Evolutionary conservation across 441 rosid genomes (phyloP), one percentile per base, ranked within the genome.

Genomic region (Mallotus repandus): DNA sequence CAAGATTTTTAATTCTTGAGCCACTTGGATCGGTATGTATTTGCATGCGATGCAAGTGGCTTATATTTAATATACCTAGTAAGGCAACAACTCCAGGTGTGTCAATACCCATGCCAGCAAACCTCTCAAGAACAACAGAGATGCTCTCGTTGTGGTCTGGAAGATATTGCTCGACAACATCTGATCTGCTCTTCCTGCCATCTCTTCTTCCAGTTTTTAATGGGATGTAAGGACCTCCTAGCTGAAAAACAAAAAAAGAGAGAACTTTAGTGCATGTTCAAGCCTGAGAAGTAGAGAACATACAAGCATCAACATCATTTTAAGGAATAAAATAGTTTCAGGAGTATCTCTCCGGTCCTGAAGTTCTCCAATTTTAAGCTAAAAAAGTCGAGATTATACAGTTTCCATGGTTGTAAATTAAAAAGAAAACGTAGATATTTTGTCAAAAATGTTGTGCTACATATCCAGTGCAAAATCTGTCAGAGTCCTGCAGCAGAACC

Each of bases 81-180:
- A 95, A 83, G 62, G 98, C 92, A 66, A 95, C 97, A 19, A 91
- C 80, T 66, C 98, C 97, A 38, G 93, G 89, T 41, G 94, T 81
- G 78, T 92, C 89, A 29, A 95, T 85, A 0, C 98, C 99, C 62
- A 94, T 91, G 70, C 88, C 70, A 1, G 76, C 84, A 77, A 95
- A 91, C 78, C 90, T 89, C 2, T 92, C 92, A 66, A 95, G 94
- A 35, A 92, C 97, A 25, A 81, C 93, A 58, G 97, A 83, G 74
- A 92, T 89, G 82, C 89, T 89, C 79, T 95, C 99, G 73, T 95
- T 95, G 89, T 95, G 99, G 82, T 95, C 98, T 0, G 99, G 99
- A 21, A 95, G 93, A 78, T 83, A 88, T 8, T 88, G 75, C 80
- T 95, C 99, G 2, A 95, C 56, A 32, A 92, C 70, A 45, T 91